A percentile compares a stretch with the other conserved stretches of the same genome.
Evolutionary conservation across 768 basidiomycete genomes (phyloP).

Genomic region (Lyophyllum decastes): DNA sequence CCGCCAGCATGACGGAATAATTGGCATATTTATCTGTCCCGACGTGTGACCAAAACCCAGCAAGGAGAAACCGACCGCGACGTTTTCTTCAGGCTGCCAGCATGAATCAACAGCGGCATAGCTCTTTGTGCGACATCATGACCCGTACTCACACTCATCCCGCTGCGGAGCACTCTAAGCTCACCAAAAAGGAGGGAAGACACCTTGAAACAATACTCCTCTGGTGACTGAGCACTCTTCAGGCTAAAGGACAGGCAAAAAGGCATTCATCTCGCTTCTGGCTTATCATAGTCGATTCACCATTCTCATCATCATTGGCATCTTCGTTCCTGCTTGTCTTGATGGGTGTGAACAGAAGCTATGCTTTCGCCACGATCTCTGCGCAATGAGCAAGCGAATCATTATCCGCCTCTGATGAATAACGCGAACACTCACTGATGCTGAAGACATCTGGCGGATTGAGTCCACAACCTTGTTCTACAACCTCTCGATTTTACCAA

Average conservation of each 20-base stretch:
- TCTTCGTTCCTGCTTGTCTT: constrained; percentile 21
- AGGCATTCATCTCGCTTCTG: constrained; percentile 52
- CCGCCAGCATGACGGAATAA: too few relatives aligned
- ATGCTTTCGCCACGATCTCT: constrained; percentile 68
- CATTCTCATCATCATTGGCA: constrained; percentile 13
- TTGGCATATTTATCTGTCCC: constrained; percentile 59
- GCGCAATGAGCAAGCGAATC: not conserved
- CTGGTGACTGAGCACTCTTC: constrained; percentile 4
- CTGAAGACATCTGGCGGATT: constrained; percentile 33
- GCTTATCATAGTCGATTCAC: constrained; percentile 5
- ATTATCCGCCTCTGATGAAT: not conserved
- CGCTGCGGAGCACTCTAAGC: constrained; percentile 44
- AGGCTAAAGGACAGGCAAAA: not conserved
- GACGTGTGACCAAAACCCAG: constrained; percentile 65
- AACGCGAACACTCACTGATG: constrained; percentile 40
- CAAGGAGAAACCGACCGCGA: constrained; percentile 54
- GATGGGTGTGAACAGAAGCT: constrained; percentile 19
- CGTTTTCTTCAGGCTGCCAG: constrained; percentile 70
- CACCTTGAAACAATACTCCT: constrained; percentile 77
- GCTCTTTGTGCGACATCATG: too few relatives aligned
- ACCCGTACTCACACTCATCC: constrained; percentile 66
- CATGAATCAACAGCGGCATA: too few relatives aligned
- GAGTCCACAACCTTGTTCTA: constrained; percentile 4
- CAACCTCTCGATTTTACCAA: too few relatives aligned
- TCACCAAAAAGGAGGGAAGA: constrained; percentile 1